A percentile compares a stretch with the other conserved stretches of the same genome.
Evolutionary conservation across 768 basidiomycete genomes (phyloP).

Genomic region (Lentinula aciculospora): DNA sequence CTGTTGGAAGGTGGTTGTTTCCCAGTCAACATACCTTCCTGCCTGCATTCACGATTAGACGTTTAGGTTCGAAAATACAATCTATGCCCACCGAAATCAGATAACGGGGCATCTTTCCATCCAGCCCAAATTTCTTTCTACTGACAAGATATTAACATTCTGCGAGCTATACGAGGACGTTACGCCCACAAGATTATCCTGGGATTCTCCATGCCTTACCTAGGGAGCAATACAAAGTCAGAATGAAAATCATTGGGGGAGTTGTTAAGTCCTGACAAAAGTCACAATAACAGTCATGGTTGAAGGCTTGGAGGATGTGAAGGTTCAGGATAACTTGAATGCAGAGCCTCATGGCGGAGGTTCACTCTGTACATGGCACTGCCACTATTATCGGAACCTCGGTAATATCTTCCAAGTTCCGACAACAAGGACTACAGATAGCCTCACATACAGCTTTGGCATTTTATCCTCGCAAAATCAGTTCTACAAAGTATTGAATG

Average conservation of each 20-base stretch:
- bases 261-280: too few species aligned
- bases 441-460: too few species aligned
- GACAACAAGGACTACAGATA: too few species aligned
- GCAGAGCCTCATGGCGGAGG: not conserved
- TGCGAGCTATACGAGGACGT: not conserved
- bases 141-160: not conserved
- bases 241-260: too few species aligned
- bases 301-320: not conserved
- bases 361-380: not conserved
- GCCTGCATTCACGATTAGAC: constrained; percentile 13
- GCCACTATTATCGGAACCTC: not conserved
- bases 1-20: not conserved
- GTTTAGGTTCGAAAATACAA: not conserved
- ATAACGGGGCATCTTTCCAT: constrained; percentile 72
- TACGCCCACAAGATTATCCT: constrained; percentile 54
- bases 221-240: constrained; percentile 21
- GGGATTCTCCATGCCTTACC: constrained; percentile 68
- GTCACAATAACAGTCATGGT: constrained; percentile 17
- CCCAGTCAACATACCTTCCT: constrained; percentile 21
- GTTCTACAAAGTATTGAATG: too few species aligned
- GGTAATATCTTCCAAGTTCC: not conserved
- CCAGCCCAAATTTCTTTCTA: constrained; percentile 63
- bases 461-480: too few species aligned
- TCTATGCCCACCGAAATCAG: constrained; percentile 51
- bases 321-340: not conserved